Conservation (phyloP, 306 rosid species). For the Sicyos edulis region DNA sequence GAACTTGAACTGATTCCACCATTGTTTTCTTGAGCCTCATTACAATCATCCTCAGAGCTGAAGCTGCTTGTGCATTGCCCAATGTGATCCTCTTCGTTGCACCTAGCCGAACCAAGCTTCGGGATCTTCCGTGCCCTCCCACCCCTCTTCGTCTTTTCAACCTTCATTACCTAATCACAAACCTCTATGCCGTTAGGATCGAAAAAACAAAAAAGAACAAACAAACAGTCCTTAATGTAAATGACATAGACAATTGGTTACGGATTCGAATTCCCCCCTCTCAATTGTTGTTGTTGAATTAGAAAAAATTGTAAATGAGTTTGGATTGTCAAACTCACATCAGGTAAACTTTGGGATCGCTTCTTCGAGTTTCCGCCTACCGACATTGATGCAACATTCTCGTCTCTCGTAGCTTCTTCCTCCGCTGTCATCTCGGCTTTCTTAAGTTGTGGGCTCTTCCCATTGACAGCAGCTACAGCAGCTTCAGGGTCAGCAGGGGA, state of each 20-base stretch:
- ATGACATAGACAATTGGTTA: background rate
- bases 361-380: constrained; percentile 33
- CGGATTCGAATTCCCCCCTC: too few species aligned
- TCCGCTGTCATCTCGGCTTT: constrained; percentile 24
- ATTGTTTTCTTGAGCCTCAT: constrained; percentile 38
- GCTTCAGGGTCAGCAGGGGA: constrained; percentile 19
- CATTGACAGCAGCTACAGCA: constrained; percentile 21
- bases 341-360: constrained; percentile 41
- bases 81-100: constrained; percentile 41
- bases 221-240: background rate
- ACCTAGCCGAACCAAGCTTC: constrained; percentile 30
- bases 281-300: too few species aligned
- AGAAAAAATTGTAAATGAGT: too few species aligned
- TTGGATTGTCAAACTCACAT: constrained; percentile 35
- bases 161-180: constrained; percentile 32
- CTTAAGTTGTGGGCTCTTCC: constrained; percentile 22
- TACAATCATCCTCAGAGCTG: constrained; percentile 58
- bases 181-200: background rate
- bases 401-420: constrained; percentile 31
- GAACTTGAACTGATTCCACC: constrained; percentile 39
- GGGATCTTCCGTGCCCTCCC: constrained; percentile 38
- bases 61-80: constrained; percentile 43
- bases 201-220: background rate
- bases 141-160: constrained; percentile 38
- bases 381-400: constrained; percentile 8